Conservation (phyloP, 2,329 filamentous ascomycete genomes). For the Cordyceps militaris region DNA sequence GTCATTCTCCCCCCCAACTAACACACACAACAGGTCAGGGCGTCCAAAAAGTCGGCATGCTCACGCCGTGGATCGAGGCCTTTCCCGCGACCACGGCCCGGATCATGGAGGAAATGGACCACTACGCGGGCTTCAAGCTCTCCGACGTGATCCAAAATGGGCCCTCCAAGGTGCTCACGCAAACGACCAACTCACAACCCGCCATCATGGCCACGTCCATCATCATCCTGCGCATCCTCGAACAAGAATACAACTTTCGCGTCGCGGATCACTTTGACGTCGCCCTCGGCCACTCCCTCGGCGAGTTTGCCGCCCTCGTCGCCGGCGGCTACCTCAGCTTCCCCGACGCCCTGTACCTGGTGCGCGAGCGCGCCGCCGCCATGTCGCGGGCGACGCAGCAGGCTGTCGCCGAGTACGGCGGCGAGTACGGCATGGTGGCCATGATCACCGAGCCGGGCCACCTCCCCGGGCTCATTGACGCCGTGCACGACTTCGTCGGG, state of each 20-base stretch:
- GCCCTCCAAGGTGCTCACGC: conserved; percentile 67
- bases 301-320: conserved; percentile 87
- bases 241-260: conserved; percentile 75
- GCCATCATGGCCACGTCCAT: conserved; percentile 95
- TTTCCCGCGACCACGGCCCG: conserved; percentile 71
- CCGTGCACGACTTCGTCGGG: conserved; percentile 73
- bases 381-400: conserved; percentile 71
- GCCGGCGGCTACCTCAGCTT: conserved; percentile 75
- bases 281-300: conserved; percentile 82
- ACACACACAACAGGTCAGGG: conserved; percentile 59
- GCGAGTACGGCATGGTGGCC: conserved; percentile 91
- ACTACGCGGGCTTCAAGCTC: conserved; percentile 65
- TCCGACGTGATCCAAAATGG: conserved; percentile 73
- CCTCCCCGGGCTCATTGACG: conserved; percentile 59
- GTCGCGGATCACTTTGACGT: conserved; percentile 67
- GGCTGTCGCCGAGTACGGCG: conserved; percentile 60
- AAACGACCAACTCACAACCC: conserved; percentile 83
- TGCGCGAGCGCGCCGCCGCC: conserved; percentile 68
- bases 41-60: conserved; percentile 84
- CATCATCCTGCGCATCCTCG: conserved; percentile 79
- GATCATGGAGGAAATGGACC: conserved; percentile 82
- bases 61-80: conserved; percentile 74
- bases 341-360: conserved; percentile 68
- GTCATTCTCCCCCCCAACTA: background rate
- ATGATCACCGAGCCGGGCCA: conserved; percentile 80